Conservation (phyloP, 768 basidiomycete species). For the Suillus tomentosus region DNA sequence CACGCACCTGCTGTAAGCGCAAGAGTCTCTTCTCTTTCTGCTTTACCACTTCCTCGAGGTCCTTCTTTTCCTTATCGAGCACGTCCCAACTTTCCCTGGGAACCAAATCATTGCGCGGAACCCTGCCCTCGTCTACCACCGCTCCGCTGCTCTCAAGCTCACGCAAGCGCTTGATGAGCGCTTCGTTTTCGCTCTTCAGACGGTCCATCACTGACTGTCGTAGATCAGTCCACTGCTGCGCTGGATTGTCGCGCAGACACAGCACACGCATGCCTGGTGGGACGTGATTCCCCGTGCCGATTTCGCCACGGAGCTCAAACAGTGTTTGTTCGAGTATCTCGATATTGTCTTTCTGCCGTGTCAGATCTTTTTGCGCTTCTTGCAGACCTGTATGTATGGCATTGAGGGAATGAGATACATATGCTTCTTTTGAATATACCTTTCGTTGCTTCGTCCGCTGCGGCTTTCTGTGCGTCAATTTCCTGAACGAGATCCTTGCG, state of each 20-base stretch:
- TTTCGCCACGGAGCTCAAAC: conserved; percentile 76
- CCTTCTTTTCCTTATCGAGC: conserved; percentile 65
- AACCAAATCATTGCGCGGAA: conserved; percentile 43
- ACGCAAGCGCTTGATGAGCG: conserved; percentile 65
- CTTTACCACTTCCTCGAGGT: conserved; percentile 61
- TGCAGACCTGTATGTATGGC: conserved; percentile 43
- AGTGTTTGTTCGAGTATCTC: conserved; percentile 77
- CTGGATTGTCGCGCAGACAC: conserved; percentile 77
- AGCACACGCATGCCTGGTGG: conserved; percentile 72
- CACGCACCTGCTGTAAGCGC: conserved; percentile 72
- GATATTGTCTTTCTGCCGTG: conserved; percentile 51
- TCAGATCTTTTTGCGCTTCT: conserved; percentile 36
- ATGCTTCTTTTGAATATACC: conserved; percentile 31
- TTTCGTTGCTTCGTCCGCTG: conserved; percentile 40
- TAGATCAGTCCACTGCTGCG: conserved; percentile 77
- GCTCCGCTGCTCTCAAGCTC: conserved; percentile 53
- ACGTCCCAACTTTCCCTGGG: conserved; percentile 82
- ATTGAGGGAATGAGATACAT: conserved; percentile 6
- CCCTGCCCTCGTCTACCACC: conserved; percentile 21
- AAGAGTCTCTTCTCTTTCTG: conserved; percentile 83
- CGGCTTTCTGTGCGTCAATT: conserved; percentile 39
- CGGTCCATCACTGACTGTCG: conserved; percentile 75
- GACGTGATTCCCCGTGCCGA: conserved; percentile 73
- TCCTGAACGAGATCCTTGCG: conserved; percentile 43
- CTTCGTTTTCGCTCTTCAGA: conserved; percentile 81